Percentiles rank a stretch among this genome's conserved stretches.
phyloP scores from a whole-genome alignment of 2,329 filamentous ascomycete genomes.

The Hymenoscyphus fraxineus region DNA sequence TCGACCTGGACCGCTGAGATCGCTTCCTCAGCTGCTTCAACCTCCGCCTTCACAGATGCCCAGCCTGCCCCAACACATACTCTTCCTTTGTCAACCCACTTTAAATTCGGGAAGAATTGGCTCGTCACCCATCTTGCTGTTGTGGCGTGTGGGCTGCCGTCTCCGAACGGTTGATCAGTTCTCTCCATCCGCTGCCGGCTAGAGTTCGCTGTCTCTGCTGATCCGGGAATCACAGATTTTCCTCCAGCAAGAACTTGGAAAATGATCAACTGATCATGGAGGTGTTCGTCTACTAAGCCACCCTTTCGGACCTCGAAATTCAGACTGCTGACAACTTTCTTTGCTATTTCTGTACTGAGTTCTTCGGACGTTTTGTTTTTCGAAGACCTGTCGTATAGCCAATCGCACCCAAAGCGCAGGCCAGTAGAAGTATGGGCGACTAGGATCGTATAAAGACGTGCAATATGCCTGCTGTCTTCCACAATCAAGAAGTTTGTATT shows the following conservation, averaged over 20 bases:
- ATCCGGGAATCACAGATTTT: conserved; percentile 36
- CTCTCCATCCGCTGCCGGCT: conserved; percentile 41
- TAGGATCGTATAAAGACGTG: conserved; percentile 53
- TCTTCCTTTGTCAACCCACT: conserved; percentile 50
- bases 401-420: conserved; percentile 49
- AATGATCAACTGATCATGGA: conserved; percentile 59
- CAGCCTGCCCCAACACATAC: conserved; percentile 46
- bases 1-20: background rate
- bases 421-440: conserved; percentile 49
- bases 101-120: conserved; percentile 44
- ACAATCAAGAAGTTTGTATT: conserved; percentile 44
- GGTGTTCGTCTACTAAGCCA: conserved; percentile 51
- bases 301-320: conserved; percentile 42
- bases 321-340: conserved; percentile 44
- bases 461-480: conserved; percentile 49
- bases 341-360: conserved; percentile 41
- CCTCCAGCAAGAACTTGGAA: conserved; percentile 57
- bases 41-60: conserved; percentile 8
- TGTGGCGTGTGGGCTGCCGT: conserved; percentile 52
- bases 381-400: conserved; percentile 40
- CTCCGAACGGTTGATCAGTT: conserved; percentile 49
- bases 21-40: background rate
- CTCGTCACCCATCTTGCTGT: conserved; percentile 59
- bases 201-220: conserved; percentile 15
- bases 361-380: conserved; percentile 28